Evolutionary conservation across 345 rosid species (phyloP).

Genomic region (Raphanus raphanistrum): DNA sequence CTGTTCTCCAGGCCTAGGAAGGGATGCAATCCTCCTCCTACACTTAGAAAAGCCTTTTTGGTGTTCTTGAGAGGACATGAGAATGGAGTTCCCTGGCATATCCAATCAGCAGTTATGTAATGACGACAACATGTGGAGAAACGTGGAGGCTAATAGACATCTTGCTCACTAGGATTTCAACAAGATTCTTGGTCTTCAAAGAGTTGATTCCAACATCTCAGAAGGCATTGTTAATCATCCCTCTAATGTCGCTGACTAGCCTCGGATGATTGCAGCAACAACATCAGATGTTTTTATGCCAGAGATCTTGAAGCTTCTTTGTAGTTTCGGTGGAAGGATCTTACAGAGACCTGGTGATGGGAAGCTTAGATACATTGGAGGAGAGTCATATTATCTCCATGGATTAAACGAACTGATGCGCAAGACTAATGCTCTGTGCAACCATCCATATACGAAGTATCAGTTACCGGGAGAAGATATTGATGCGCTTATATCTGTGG

Average conservation of each 20-base stretch:
- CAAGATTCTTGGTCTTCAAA: constrained; percentile 38
- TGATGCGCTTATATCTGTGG: constrained; percentile 76
- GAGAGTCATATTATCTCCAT: constrained; percentile 71
- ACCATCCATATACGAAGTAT: constrained; percentile 71
- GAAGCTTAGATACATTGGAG: constrained; percentile 85
- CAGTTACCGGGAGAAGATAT: constrained; percentile 98
- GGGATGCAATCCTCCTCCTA: no score
- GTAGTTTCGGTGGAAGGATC: constrained; percentile 83
- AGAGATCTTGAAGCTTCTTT: constrained; percentile 68
- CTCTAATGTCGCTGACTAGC: no score
- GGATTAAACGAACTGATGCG: constrained; percentile 59
- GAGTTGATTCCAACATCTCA: constrained; percentile 45
- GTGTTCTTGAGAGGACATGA: constrained; percentile 43
- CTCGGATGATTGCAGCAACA: background rate
- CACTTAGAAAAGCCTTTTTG: background rate
- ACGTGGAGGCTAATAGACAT: constrained; percentile 27
- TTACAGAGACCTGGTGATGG: constrained; percentile 80
- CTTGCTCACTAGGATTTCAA: constrained; percentile 49
- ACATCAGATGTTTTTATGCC: constrained; percentile 33
- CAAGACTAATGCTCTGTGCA: constrained; percentile 66
- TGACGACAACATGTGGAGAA: background rate
- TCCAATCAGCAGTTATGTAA: no score
- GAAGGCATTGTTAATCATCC: constrained; percentile 38
- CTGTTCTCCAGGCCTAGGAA: no score
- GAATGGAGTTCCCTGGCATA: constrained; percentile 46